A percentile compares a stretch with the other conserved stretches of the same genome.
Conservation (phyloP, 371 early-diverging fungal genomes). For the Batrachochytrium dendrobatidis region DNA sequence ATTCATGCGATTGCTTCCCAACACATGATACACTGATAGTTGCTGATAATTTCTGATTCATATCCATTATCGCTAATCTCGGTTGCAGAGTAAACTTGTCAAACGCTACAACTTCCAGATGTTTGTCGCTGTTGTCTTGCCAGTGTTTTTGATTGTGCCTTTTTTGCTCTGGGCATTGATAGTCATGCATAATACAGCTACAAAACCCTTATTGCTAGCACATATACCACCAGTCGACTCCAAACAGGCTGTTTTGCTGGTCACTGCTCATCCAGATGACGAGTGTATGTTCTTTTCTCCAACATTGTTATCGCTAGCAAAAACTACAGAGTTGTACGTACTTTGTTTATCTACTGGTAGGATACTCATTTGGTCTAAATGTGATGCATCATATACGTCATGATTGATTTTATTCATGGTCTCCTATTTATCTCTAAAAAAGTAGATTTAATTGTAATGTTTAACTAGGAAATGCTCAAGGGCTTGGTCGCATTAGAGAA, state of each 20-base stretch:
- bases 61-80: too few species aligned
- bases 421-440: background rate
- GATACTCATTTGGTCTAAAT: constrained; percentile 2
- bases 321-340: constrained; percentile 45
- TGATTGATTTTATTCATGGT: background rate
- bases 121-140: too few species aligned
- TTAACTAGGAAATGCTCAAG: constrained; percentile 77
- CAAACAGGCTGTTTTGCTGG: constrained; percentile 56
- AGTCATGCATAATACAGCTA: too few species aligned
- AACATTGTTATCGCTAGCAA: constrained; percentile 52
- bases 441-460: background rate
- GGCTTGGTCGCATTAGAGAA: constrained; percentile 66
- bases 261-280: constrained; percentile 99
- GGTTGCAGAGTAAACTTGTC: too few species aligned
- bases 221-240: too few species aligned
- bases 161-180: too few species aligned
- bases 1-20: too few species aligned
- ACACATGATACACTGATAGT: too few species aligned
- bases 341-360: constrained; percentile 84
- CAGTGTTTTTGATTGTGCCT: too few species aligned
- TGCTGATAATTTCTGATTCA: too few species aligned
- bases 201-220: too few species aligned
- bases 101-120: too few species aligned
- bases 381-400: background rate
- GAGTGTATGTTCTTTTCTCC: constrained; percentile 99